Evolutionary conservation across 129 eudicot genomes (phyloP).

Genomic region (Ambrosia artemisiifolia): DNA sequence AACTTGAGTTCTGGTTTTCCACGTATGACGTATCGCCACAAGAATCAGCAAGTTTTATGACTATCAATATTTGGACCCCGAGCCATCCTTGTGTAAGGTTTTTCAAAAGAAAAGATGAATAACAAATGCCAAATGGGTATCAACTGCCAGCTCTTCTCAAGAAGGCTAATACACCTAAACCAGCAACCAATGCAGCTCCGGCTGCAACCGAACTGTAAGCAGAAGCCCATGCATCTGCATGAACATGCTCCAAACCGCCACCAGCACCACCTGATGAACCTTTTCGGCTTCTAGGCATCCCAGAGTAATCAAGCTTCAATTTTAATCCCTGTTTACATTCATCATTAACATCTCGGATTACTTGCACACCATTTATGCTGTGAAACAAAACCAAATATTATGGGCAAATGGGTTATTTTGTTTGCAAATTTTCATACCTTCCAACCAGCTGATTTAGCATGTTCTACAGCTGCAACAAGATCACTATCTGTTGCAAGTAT

Average conservation of each 20-base stretch:
- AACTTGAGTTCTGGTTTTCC: neutral
- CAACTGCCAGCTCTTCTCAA: slow-evolving; percentile 60
- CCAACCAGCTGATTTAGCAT: slow-evolving; percentile 83
- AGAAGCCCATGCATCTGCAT: slow-evolving; percentile 97
- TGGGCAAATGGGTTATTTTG: neutral
- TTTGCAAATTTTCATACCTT: slow-evolving; percentile 44
- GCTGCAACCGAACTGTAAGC: slow-evolving; percentile 90
- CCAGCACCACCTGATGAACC: slow-evolving; percentile 25
- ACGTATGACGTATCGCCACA: slow-evolving; percentile 1
- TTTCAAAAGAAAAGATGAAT: neutral
- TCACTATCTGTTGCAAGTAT: slow-evolving; percentile 85
- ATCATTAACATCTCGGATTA: slow-evolving; percentile 14
- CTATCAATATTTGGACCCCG: slow-evolving; percentile 13
- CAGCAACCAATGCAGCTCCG: slow-evolving; percentile 90
- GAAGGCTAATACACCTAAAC: slow-evolving; percentile 79
- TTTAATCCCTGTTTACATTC: slow-evolving; percentile 58
- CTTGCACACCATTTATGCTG: neutral
- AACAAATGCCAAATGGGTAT: neutral
- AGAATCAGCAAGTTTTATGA: neutral
- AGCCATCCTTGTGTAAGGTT: slow-evolving; percentile 4
- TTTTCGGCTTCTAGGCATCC: slow-evolving; percentile 40
- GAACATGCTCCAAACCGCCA: slow-evolving; percentile 52
- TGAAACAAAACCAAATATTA: neutral
- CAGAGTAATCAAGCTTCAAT: slow-evolving; percentile 70
- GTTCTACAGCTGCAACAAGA: slow-evolving; percentile 88